Percentiles rank a stretch among this genome's conserved stretches.
Evolutionary conservation across 106 monocot genomes (phyloP).

Genomic region (Dactylorhiza incarnata): DNA sequence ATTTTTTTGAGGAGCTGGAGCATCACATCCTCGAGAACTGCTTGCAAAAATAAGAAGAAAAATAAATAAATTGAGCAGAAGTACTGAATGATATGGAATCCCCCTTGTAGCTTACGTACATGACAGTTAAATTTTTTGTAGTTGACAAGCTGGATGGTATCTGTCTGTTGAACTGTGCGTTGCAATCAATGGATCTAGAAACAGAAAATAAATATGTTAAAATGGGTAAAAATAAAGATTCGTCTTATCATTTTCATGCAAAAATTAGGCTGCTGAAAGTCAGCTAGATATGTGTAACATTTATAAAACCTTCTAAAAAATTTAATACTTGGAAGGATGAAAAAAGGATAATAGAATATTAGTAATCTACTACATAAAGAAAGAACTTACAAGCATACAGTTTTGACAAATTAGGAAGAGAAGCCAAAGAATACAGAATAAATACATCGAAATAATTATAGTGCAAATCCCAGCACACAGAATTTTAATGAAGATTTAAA

Average conservation of each 20-base stretch:
- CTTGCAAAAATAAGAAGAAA: not conserved
- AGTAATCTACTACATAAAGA: not conserved
- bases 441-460: slow-evolving; percentile 36
- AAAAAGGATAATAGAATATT: not conserved
- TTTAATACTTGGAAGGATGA: not conserved
- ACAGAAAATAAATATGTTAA: not conserved
- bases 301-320: not conserved
- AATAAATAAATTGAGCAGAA: slow-evolving; percentile 1
- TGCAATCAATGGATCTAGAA: slow-evolving; percentile 38
- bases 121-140: slow-evolving; percentile 14
- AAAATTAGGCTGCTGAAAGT: not conserved
- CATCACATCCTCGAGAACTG: slow-evolving; percentile 27
- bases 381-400: slow-evolving; percentile 14
- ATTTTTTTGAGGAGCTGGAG: slow-evolving; percentile 5
- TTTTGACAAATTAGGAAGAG: slow-evolving; percentile 25
- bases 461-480: slow-evolving; percentile 21
- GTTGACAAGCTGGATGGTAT: slow-evolving; percentile 21
- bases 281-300: not conserved
- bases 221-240: not conserved
- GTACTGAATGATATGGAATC: not conserved
- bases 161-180: slow-evolving; percentile 24
- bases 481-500: not conserved
- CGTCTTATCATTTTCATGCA: not conserved
- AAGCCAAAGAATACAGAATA: slow-evolving; percentile 28
- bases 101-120: slow-evolving; percentile 14